A percentile compares a stretch with the other conserved stretches of the same genome.
These are phyloP conservation scores for Pseudogymnoascus destructans DNA, from an alignment of 2,329 filamentous ascomycete species.

Conservation along the genomic window DNA sequence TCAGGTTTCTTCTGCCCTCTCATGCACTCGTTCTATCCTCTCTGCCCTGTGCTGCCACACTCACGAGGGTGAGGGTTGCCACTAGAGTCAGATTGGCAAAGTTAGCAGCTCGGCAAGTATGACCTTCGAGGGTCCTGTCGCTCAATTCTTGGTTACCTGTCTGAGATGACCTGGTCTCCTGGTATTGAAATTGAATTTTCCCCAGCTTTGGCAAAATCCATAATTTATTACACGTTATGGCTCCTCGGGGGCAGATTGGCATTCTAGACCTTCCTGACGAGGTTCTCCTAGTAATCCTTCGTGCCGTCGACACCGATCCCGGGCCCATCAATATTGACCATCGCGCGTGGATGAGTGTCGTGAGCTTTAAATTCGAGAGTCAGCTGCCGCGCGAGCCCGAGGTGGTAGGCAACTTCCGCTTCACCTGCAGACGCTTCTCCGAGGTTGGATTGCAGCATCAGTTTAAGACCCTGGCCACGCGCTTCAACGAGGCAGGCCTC, in stretches of 20 bases:
- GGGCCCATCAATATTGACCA: slow-evolving; percentile 5
- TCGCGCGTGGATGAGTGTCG: slow-evolving; percentile 6
- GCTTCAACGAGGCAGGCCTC: slow-evolving; percentile 38
- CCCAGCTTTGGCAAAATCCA: slow-evolving; percentile 4
- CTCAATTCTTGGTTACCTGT: slow-evolving; percentile 6
- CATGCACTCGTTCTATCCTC: neutral
- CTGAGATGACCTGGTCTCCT: slow-evolving; percentile 6
- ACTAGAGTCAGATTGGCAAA: slow-evolving; percentile 1
- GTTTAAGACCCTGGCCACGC: slow-evolving; percentile 35
- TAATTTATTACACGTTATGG: slow-evolving; percentile 5
- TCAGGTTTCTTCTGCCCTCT: neutral
- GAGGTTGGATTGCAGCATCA: slow-evolving; percentile 37
- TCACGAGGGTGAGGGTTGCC: slow-evolving; percentile 1
- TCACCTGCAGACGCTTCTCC: slow-evolving; percentile 36
- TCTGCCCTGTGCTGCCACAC: neutral
- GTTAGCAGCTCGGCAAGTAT: slow-evolving; percentile 2
- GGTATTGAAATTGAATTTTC: slow-evolving; percentile 6
- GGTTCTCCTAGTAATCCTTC: slow-evolving; percentile 5
- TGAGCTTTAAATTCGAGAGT: slow-evolving; percentile 5
- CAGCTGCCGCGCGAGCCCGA: slow-evolving; percentile 1
- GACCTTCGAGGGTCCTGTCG: neutral
- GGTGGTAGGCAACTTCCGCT: slow-evolving; percentile 28
- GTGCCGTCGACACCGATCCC: slow-evolving; percentile 4
- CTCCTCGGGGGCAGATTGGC: slow-evolving; percentile 4
- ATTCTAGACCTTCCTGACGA: slow-evolving; percentile 6